Conservation (phyloP, 257 asterid genomes). For the Capsicum rhomboideum region DNA sequence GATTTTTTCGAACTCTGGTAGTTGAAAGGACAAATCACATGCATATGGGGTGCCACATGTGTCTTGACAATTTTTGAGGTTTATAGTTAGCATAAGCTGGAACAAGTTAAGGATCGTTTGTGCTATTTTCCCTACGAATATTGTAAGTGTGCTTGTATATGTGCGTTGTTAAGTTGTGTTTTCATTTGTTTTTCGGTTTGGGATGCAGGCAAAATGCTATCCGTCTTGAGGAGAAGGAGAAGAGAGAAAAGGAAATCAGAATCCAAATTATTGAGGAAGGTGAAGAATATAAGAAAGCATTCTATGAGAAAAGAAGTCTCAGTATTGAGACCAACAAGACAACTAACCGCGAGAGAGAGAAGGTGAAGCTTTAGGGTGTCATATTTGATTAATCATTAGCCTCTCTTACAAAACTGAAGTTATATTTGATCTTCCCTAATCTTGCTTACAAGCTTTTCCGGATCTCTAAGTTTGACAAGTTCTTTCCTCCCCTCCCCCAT, state of each 20-base stretch:
- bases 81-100: not conserved
- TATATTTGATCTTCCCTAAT: not conserved
- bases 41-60: not conserved
- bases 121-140: not conserved
- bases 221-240: conserved; percentile 96
- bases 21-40: not conserved
- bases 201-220: conserved; percentile 67
- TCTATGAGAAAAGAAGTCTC: conserved; percentile 73
- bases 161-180: not conserved
- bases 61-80: not conserved
- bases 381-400: not conserved
- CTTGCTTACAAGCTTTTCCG: not conserved
- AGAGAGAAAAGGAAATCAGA: conserved; percentile 69
- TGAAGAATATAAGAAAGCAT: conserved; percentile 63
- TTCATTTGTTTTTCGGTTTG: conserved; percentile 1
- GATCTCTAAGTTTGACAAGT: not conserved
- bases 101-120: not conserved
- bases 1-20: not conserved
- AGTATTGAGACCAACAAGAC: conserved; percentile 61
- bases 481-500: not conserved
- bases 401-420: not conserved
- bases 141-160: not conserved
- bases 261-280: conserved; percentile 83
- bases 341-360: conserved; percentile 70
- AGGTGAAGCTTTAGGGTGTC: conserved; percentile 35